These are phyloP conservation scores for Solanum ahanhuiri DNA, from an alignment of 257 asterid genomes.

Conservation along the genomic window DNA sequence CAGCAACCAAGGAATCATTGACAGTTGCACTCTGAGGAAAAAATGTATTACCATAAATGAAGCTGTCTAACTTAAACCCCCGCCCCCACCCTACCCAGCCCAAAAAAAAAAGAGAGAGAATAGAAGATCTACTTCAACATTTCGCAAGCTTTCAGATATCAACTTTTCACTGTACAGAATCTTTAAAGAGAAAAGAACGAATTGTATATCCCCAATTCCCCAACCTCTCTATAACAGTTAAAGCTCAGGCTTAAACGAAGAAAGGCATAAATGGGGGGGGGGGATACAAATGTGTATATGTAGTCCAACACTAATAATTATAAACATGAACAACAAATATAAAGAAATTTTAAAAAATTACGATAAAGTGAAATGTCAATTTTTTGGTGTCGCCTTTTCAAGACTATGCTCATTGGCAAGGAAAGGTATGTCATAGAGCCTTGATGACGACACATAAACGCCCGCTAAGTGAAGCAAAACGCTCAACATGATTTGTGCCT, in stretches of 20 bases:
- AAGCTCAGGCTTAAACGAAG: background rate
- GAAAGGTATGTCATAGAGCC: background rate
- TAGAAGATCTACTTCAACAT: background rate
- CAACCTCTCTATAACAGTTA: background rate
- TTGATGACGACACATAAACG: background rate
- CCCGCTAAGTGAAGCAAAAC: background rate
- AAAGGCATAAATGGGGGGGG: background rate
- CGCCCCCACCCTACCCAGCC: too few relatives aligned
- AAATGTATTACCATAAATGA: slow-evolving; percentile 4
- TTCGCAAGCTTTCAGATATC: background rate
- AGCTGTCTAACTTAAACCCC: background rate
- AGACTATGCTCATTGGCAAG: background rate
- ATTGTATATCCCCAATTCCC: background rate
- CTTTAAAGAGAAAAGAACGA: background rate
- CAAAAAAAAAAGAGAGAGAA: background rate
- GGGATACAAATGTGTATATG: background rate
- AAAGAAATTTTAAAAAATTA: background rate
- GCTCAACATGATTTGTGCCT: background rate
- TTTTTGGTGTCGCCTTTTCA: background rate
- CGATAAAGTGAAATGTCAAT: background rate
- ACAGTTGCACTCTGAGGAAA: slow-evolving; percentile 74
- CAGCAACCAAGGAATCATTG: slow-evolving; percentile 72
- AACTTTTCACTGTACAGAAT: background rate
- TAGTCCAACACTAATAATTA: background rate
- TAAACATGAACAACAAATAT: background rate